Evolutionary conservation across 2,329 filamentous ascomycete genomes (phyloP), one percentile per base, ranked within the genome.

Genomic region (Arthrocladium fulminans): DNA sequence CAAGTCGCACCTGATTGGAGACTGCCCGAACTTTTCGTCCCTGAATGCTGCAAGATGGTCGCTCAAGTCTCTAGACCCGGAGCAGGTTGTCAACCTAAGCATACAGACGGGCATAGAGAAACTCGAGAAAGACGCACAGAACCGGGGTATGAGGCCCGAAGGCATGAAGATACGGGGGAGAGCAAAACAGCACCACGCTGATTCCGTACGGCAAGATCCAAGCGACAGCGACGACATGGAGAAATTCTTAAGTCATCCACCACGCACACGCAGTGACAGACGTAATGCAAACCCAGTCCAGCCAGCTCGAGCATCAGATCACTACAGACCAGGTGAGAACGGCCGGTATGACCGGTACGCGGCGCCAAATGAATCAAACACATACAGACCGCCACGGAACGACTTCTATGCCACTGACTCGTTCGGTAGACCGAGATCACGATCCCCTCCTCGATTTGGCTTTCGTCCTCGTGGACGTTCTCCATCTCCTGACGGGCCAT

Each of bases 1-100:
- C 55, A 63, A 61, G 43, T 60, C 59, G 19, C 70, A 73, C 57
- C 58, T 72, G 3, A 56, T 70, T 6, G 69, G 69, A 7, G 69
- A 73, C 50, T 73, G 70, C 45, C 68, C 67, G 10, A 59, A 59
- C 9, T 59, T 63, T 1, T 13, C 9, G 17, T 20, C 25, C 8
- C 45, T 48, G 7, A 51, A 54, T n/a, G 63, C 64, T 5, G 65
- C 64, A 12, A 48, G 55, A 46, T 72, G 68, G 57, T 67, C 66
- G 5, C 55, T 71, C 17, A 63, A 61, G 49, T 60, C 59, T 3
- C 59, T 68, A 24, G 63, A 67, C 30, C 63, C 63, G 2, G 53
- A 59, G 2, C 60, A 62, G 38, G 62, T 71, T 20, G 63, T 61
- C 32, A 70, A 72, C 49, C 58, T 67, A 19, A 70, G 64, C 48